Evolutionary conservation across 1,284 basidiomycete genomes (phyloP).

Genomic region (Farysia itapuensis): DNA sequence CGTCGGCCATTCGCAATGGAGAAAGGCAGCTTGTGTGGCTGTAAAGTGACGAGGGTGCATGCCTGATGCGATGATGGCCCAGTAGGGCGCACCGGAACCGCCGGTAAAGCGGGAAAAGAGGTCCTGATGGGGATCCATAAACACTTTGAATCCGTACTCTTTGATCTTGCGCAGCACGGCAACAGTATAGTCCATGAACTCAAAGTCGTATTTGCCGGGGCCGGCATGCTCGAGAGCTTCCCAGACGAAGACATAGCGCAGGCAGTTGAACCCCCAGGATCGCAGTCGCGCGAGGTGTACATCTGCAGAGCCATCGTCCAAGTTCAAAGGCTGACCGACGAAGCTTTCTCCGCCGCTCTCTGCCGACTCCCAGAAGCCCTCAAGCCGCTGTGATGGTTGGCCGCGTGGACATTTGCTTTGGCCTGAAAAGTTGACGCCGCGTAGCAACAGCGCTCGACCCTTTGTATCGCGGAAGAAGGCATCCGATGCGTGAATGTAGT

Average conservation of each 20-base stretch:
- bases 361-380: constrained; percentile 86
- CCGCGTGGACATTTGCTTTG: constrained; percentile 79
- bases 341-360: constrained; percentile 76
- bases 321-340: constrained; percentile 73
- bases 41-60: constrained; percentile 83
- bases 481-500: constrained; percentile 47
- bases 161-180: constrained; percentile 85
- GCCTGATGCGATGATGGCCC: constrained; percentile 90
- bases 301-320: constrained; percentile 79
- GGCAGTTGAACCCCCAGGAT: constrained; percentile 91
- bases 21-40: constrained; percentile 77
- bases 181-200: constrained; percentile 89
- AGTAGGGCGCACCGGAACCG: constrained; percentile 91
- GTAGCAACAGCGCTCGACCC: constrained; percentile 80
- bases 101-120: constrained; percentile 95
- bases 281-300: constrained; percentile 81
- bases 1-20: constrained; percentile 84
- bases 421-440: constrained; percentile 90
- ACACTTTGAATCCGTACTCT: constrained; percentile 88
- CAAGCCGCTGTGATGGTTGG: constrained; percentile 67
- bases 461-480: constrained; percentile 77
- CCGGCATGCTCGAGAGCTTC: constrained; percentile 89
- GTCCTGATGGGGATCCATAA: constrained; percentile 96
- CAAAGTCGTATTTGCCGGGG: constrained; percentile 88
- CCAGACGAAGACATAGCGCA: constrained; percentile 93